phyloP scores from a whole-genome alignment of 495 filamentous ascomycete species.

The Talaromyces liani region DNA sequence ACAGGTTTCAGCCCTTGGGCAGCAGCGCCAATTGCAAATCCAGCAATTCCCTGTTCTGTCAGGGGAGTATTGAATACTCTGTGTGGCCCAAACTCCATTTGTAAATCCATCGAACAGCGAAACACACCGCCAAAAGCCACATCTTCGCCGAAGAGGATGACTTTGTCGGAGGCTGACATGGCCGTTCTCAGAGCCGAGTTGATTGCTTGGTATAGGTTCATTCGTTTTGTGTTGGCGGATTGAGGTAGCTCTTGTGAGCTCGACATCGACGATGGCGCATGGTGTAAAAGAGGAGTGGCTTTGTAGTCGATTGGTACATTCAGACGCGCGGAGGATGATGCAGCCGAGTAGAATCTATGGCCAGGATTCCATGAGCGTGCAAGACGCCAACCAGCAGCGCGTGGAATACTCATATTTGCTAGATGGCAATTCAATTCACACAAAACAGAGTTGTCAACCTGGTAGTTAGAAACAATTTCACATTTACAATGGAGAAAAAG shows the following conservation, averaged over 20 bases:
- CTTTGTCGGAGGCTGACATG: slow-evolving; percentile 74
- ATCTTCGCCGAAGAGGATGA: slow-evolving; percentile 92
- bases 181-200: slow-evolving; percentile 81
- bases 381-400: slow-evolving; percentile 6
- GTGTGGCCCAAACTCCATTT: slow-evolving; percentile 76
- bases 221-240: slow-evolving; percentile 63
- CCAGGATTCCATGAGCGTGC: neutral
- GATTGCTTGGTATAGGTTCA: slow-evolving; percentile 90
- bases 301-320: slow-evolving; percentile 89
- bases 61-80: slow-evolving; percentile 96
- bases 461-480: neutral
- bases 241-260: slow-evolving; percentile 55
- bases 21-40: slow-evolving; percentile 85
- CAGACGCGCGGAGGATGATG: slow-evolving; percentile 46
- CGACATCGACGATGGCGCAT: slow-evolving; percentile 63
- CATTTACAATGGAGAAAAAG: neutral
- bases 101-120: slow-evolving; percentile 85
- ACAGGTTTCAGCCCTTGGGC: slow-evolving; percentile 89
- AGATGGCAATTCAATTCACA: neutral
- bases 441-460: neutral
- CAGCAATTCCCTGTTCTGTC: slow-evolving; percentile 89
- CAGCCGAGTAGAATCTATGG: slow-evolving; percentile 18
- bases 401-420: neutral
- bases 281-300: slow-evolving; percentile 70
- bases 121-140: slow-evolving; percentile 97